Evolutionary conservation across 768 basidiomycete genomes (phyloP).

Genomic region (Lentinula guzmanii): DNA sequence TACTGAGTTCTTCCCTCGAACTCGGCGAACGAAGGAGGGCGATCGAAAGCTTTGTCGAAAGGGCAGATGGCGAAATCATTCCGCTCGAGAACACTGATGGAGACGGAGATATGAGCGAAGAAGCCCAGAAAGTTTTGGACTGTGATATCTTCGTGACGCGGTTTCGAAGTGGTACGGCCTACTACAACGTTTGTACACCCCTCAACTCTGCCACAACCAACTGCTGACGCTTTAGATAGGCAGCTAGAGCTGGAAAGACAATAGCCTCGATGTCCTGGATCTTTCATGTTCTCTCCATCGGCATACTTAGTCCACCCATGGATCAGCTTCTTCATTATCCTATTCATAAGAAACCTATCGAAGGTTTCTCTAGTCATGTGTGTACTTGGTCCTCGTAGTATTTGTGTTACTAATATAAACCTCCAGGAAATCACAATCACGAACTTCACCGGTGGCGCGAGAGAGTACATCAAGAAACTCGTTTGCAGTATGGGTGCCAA

Average conservation of each 20-base stretch:
- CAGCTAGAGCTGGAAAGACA: slow-evolving; percentile 47
- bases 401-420: neutral
- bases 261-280: slow-evolving; percentile 84
- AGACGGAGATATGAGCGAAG: slow-evolving; percentile 25
- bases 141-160: slow-evolving; percentile 75
- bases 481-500: slow-evolving; percentile 70
- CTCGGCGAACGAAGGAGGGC: slow-evolving; percentile 45
- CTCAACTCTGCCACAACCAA: neutral
- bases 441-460: slow-evolving; percentile 81
- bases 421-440: slow-evolving; percentile 74
- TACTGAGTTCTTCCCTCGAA: slow-evolving; percentile 57
- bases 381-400: slow-evolving; percentile 17
- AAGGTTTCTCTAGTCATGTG: slow-evolving; percentile 58
- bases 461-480: slow-evolving; percentile 85
- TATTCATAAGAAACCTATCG: slow-evolving; percentile 53
- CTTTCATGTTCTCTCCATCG: slow-evolving; percentile 67
- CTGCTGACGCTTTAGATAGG: slow-evolving; percentile 32
- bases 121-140: slow-evolving; percentile 34
- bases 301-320: slow-evolving; percentile 54
- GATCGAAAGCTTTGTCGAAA: slow-evolving; percentile 52
- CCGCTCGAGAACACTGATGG: slow-evolving; percentile 14
- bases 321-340: slow-evolving; percentile 86
- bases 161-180: slow-evolving; percentile 63
- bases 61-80: slow-evolving; percentile 54
- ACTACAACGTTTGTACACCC: slow-evolving; percentile 51